Evolutionary conservation across 495 filamentous ascomycete species (phyloP).

Genomic region (Astrothelium subdiscretum): DNA sequence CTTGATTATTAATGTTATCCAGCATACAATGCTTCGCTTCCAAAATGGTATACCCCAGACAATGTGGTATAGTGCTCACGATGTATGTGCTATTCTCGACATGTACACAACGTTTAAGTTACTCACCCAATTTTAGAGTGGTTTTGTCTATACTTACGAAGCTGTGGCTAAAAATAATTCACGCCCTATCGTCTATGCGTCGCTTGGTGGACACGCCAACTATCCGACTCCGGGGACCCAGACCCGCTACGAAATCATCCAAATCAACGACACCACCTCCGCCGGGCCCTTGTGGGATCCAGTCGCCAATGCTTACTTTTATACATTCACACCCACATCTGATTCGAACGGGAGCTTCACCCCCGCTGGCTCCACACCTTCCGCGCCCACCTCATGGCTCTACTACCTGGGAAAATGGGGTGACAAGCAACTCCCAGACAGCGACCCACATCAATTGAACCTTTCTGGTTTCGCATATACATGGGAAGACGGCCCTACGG

Average conservation of each 20-base stretch:
- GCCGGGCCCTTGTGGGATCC: constrained; percentile 29
- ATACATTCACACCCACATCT: constrained; percentile 10
- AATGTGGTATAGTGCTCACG: constrained; percentile 36
- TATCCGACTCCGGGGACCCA: constrained; percentile 29
- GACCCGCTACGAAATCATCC: constrained; percentile 47
- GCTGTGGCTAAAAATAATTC: background rate
- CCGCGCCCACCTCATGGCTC: constrained; percentile 8
- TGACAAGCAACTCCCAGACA: constrained; percentile 11
- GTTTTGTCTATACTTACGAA: background rate
- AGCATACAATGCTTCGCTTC: constrained; percentile 58
- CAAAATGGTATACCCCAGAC: constrained; percentile 40
- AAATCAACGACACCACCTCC: constrained; percentile 54
- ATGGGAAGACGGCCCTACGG: background rate
- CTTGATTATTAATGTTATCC: constrained; percentile 19
- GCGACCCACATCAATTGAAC: constrained; percentile 5
- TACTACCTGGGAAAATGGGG: constrained; percentile 11
- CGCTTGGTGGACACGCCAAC: constrained; percentile 21
- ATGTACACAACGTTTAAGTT: constrained; percentile 36
- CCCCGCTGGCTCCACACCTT: constrained; percentile 5
- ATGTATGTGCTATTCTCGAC: constrained; percentile 33
- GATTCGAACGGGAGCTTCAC: constrained; percentile 7
- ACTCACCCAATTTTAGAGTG: constrained; percentile 2
- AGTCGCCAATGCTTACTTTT: constrained; percentile 17
- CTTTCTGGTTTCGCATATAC: background rate
- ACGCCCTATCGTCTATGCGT: constrained; percentile 8